A percentile compares a stretch with the other conserved stretches of the same genome.
These are phyloP conservation scores for Allium cepa DNA, from an alignment of 106 monocot genomes.

Conservation along the genomic window DNA sequence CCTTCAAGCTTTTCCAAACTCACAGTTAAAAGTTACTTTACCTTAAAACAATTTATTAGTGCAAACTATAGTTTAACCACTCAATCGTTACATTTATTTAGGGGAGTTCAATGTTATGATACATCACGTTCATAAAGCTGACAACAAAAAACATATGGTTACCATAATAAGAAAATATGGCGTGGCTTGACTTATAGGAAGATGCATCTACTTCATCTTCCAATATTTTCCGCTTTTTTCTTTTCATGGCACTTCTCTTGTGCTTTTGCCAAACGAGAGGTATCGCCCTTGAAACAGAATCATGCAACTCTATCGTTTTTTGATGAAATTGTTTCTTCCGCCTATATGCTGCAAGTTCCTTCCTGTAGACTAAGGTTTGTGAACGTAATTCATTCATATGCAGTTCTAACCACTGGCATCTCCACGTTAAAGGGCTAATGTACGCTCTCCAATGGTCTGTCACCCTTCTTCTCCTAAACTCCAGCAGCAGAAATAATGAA, in stretches of 20 bases:
- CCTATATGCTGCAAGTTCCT: constrained; percentile 40
- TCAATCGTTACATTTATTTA: no score
- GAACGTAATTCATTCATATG: constrained; percentile 63
- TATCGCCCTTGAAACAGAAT: constrained; percentile 42
- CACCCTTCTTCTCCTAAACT: constrained; percentile 75
- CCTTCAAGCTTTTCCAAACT: no score
- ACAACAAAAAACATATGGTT: no score
- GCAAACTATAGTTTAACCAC: no score
- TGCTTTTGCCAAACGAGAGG: constrained; percentile 31
- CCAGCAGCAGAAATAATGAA: not conserved
- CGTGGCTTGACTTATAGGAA: constrained; percentile 67
- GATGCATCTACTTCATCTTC: constrained; percentile 52
- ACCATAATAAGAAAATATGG: constrained; percentile 90
- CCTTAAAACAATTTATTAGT: no score
- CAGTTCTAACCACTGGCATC: constrained; percentile 82
- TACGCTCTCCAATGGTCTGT: constrained; percentile 71
- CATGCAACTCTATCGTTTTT: constrained; percentile 44
- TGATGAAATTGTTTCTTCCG: constrained; percentile 55
- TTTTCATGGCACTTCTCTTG: constrained; percentile 50
- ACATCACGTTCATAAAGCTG: no score
- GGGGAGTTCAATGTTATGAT: no score
- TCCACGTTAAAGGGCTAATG: constrained; percentile 72
- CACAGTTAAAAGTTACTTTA: no score
- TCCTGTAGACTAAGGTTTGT: constrained; percentile 56
- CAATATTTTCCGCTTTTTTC: constrained; percentile 54